Evolutionary conservation across 176 grass and related monocot species (phyloP).

Genomic region (Carex cristatella): DNA sequence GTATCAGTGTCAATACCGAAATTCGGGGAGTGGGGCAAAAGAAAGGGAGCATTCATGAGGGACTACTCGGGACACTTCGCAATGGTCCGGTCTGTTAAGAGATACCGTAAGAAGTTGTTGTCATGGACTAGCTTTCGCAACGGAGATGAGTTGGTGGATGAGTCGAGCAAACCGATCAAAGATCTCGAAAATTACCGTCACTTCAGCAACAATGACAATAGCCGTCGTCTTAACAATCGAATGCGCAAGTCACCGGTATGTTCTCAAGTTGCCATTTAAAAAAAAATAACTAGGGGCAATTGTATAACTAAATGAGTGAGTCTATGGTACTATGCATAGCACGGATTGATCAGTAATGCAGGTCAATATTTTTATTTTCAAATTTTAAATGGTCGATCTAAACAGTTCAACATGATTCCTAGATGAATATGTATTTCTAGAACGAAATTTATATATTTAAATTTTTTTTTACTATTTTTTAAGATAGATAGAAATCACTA

Average conservation of each 20-base stretch:
- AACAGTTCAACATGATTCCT: no score
- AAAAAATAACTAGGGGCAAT: background rate
- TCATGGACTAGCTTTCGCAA: constrained; percentile 43
- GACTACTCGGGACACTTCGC: constrained; percentile 77
- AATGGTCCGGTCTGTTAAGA: constrained; percentile 51
- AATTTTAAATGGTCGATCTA: no score
- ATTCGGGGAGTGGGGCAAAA: constrained; percentile 67
- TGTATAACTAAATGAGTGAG: background rate
- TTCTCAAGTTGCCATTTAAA: background rate
- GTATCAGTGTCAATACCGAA: constrained; percentile 52
- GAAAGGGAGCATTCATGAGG: constrained; percentile 28
- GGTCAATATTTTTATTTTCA: no score
- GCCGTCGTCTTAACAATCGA: background rate
- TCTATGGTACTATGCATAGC: no score
- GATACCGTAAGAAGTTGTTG: constrained; percentile 39
- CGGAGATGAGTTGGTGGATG: constrained; percentile 4
- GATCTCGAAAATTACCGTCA: background rate
- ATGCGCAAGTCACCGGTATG: constrained; percentile 22
- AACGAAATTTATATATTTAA: no score
- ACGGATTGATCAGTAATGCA: no score
- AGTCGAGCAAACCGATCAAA: background rate
- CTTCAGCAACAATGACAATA: background rate
- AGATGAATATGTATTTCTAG: no score
- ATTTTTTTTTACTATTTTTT: no score
- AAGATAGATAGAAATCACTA: no score